Percentiles rank a stretch among this genome's conserved stretches.
Evolutionary conservation across 1,139 yeast species (phyloP).

Genomic region (Martiniozyma asiatica): DNA sequence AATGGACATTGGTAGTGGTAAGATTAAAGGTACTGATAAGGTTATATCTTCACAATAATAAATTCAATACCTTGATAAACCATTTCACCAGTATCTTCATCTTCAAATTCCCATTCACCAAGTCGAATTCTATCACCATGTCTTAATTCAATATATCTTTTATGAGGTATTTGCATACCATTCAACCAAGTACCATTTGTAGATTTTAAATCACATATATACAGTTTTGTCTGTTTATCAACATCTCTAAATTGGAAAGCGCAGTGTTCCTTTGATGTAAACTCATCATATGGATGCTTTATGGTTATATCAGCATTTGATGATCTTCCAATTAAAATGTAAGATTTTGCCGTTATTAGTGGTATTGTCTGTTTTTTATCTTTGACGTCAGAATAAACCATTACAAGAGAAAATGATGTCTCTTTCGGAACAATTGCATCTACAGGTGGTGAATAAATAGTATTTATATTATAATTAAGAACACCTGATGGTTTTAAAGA

Average conservation of each 20-base stretch:
- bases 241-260: conserved; percentile 34
- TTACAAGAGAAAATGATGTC: conserved; percentile 8
- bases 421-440: conserved; percentile 12
- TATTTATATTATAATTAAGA: conserved; percentile 7
- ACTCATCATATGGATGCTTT: conserved; percentile 6
- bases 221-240: conserved; percentile 22
- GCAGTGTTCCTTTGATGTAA: conserved; percentile 44
- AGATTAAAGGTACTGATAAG: conserved; percentile 50
- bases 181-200: conserved; percentile 43
- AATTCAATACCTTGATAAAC: conserved; percentile 17
- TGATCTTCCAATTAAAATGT: conserved; percentile 35
- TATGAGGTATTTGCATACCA: conserved; percentile 30
- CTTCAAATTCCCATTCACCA: conserved; percentile 21
- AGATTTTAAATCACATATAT: conserved; percentile 41
- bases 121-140: conserved; percentile 36
- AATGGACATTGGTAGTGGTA: conserved; percentile 64
- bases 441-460: conserved; percentile 13
- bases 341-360: conserved; percentile 15
- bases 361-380: conserved; percentile 11
- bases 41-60: conserved; percentile 10
- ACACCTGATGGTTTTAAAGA: conserved; percentile 18
- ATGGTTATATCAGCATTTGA: conserved; percentile 22
- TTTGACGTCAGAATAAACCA: conserved; percentile 6
- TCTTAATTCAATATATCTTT: conserved; percentile 36
- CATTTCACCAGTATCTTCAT: neutral